phyloP scores from a whole-genome alignment of 2,329 filamentous ascomycete genomes.

The Exutisphaerella laricina region DNA sequence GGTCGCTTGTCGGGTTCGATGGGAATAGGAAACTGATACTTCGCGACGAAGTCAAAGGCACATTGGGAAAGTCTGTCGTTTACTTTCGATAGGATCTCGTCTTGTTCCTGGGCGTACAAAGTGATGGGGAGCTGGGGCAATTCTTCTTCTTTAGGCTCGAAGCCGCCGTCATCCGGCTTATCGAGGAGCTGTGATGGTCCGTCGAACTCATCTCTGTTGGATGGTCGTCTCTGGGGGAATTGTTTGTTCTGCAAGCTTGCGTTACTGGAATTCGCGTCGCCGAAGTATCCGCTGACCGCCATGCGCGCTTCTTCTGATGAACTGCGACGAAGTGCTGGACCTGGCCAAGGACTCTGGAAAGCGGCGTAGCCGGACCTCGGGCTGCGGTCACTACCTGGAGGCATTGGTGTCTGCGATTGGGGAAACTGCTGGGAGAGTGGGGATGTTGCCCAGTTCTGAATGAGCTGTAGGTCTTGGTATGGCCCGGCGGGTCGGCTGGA shows the following conservation, averaged over 20 bases:
- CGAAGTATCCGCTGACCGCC: slow-evolving; percentile 21
- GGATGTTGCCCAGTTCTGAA: slow-evolving; percentile 27
- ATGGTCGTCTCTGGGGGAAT: slow-evolving; percentile 58
- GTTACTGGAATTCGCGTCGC: slow-evolving; percentile 20
- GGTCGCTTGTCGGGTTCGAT: slow-evolving; percentile 76
- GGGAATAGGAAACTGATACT: slow-evolving; percentile 85
- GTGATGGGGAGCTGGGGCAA: slow-evolving; percentile 77
- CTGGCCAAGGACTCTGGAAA: slow-evolving; percentile 25
- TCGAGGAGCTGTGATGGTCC: slow-evolving; percentile 78
- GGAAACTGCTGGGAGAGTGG: slow-evolving; percentile 25
- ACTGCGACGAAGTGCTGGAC: slow-evolving; percentile 25
- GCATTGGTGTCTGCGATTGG: slow-evolving; percentile 21
- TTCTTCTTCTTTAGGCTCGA: slow-evolving; percentile 72
- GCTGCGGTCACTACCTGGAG: slow-evolving; percentile 21
- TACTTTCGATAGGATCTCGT: slow-evolving; percentile 70
- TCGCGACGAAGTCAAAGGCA: slow-evolving; percentile 84
- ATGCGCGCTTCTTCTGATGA: slow-evolving; percentile 28
- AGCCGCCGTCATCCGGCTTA: slow-evolving; percentile 62
- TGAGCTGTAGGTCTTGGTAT: slow-evolving; percentile 22
- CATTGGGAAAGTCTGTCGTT: slow-evolving; percentile 81
- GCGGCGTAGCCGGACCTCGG: slow-evolving; percentile 23
- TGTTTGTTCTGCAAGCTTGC: slow-evolving; percentile 24
- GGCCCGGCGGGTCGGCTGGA: slow-evolving; percentile 23
- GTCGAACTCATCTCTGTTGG: slow-evolving; percentile 84
- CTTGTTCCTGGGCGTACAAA: slow-evolving; percentile 76